Evolutionary conservation across 345 rosid species (phyloP).

Genomic region (Kandelia obovata): DNA sequence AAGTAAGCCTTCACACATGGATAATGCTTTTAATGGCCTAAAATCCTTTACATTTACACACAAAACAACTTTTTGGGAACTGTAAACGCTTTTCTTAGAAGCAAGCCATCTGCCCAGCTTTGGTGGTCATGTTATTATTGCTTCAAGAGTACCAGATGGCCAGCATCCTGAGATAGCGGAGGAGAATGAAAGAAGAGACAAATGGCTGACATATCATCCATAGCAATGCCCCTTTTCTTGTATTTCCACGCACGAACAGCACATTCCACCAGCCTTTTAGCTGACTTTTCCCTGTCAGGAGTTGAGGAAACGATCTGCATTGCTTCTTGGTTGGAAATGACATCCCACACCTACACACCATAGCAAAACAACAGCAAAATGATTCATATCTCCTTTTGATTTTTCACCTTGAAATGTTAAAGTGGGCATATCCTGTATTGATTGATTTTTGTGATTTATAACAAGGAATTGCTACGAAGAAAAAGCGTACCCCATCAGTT

Average conservation of each 20-base stretch:
- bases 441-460: no score
- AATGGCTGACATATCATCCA: conserved; percentile 83
- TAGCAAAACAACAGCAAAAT: background rate
- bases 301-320: conserved; percentile 59
- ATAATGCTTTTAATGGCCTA: background rate
- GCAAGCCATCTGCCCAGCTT: background rate
- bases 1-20: background rate
- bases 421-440: no score
- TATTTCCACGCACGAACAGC: conserved; percentile 70
- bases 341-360: conserved; percentile 71
- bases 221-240: conserved; percentile 59
- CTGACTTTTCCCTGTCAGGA: conserved; percentile 51
- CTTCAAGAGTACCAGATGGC: conserved; percentile 8
- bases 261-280: conserved; percentile 63
- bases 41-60: background rate
- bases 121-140: background rate
- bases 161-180: conserved; percentile 2
- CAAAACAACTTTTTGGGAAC: background rate
- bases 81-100: background rate
- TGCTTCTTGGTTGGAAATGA: conserved; percentile 73
- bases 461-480: background rate
- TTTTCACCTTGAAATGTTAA: no score
- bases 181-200: conserved; percentile 67
- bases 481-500: conserved; percentile 62
- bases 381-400: background rate